Percentiles rank a stretch among this genome's conserved stretches.
Evolutionary conservation across 352 stramenopile genomes (phyloP).

Genomic region (Pythium rhizo-oryzae): DNA sequence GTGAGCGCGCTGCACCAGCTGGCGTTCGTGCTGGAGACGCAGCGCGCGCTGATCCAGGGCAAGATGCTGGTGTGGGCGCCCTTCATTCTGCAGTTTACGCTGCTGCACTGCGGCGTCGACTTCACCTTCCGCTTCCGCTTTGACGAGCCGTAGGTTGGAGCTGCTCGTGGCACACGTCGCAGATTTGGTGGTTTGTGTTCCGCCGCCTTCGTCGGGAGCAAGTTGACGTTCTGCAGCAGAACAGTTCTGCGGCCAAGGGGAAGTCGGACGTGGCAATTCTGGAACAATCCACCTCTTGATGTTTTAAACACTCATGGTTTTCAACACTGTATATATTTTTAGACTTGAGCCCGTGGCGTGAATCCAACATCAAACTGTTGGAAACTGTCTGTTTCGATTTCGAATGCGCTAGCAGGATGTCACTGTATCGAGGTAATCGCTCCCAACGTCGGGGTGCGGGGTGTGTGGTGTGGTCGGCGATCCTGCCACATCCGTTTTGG

Average conservation of each 20-base stretch:
- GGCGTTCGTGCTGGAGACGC: constrained; percentile 21
- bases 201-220: background rate
- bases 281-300: constrained; percentile 28
- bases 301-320: constrained; percentile 19
- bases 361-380: constrained; percentile 10
- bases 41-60: constrained; percentile 15
- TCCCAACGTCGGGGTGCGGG: background rate
- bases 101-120: constrained; percentile 16
- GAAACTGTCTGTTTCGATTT: constrained; percentile 18
- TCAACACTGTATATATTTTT: background rate
- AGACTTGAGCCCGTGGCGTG: too few species aligned
- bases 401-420: constrained; percentile 10
- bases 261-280: constrained; percentile 13
- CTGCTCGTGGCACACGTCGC: constrained; percentile 8
- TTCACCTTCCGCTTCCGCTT: constrained; percentile 14
- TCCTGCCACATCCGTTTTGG: constrained; percentile 27
- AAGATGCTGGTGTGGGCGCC: constrained; percentile 21
- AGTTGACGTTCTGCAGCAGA: constrained; percentile 15
- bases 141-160: background rate
- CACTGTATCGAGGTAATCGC: constrained; percentile 10
- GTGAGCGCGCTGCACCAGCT: constrained; percentile 14
- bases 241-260: background rate
- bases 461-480: constrained; percentile 14
- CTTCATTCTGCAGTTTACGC: constrained; percentile 20
- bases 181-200: constrained; percentile 7